phyloP scores from a whole-genome alignment of 1,139 yeast species.

The Scheffersomyces insectosa region DNA sequence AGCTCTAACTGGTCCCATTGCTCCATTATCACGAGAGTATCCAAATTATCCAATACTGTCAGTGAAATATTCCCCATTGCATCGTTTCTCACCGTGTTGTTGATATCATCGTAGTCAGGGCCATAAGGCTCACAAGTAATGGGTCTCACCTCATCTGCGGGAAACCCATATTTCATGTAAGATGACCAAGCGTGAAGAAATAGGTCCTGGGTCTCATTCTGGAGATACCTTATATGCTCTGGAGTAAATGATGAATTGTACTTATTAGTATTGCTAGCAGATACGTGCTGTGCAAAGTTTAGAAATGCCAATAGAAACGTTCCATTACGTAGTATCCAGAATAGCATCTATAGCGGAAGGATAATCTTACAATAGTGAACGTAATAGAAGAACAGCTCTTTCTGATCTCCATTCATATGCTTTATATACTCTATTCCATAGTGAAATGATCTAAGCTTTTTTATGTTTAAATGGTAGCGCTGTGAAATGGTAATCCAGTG shows the following conservation, averaged over 20 bases:
- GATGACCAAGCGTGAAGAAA: constrained; percentile 77
- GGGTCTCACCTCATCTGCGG: constrained; percentile 82
- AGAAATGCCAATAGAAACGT: no score
- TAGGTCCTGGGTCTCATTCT: constrained; percentile 52
- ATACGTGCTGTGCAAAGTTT: no score
- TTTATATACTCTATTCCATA: no score
- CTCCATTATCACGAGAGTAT: constrained; percentile 72
- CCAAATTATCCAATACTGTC: constrained; percentile 77
- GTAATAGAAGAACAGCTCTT: no score
- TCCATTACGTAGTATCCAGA: no score
- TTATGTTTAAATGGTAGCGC: no score
- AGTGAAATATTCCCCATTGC: constrained; percentile 82
- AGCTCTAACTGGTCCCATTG: constrained; percentile 56
- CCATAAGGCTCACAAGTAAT: constrained; percentile 68
- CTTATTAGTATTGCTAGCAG: not conserved
- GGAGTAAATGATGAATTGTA: constrained; percentile 47
- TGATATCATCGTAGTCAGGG: constrained; percentile 54
- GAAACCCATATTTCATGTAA: constrained; percentile 74
- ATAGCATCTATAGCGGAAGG: no score
- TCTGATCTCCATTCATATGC: no score
- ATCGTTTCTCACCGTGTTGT: constrained; percentile 70
- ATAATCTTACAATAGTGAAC: no score
- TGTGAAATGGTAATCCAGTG: no score
- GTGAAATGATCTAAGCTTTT: no score
- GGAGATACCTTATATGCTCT: constrained; percentile 46